These are phyloP conservation scores for Gamsiella multidivaricata DNA, from an alignment of 192 early-diverging fungal species.

Conservation along the genomic window DNA sequence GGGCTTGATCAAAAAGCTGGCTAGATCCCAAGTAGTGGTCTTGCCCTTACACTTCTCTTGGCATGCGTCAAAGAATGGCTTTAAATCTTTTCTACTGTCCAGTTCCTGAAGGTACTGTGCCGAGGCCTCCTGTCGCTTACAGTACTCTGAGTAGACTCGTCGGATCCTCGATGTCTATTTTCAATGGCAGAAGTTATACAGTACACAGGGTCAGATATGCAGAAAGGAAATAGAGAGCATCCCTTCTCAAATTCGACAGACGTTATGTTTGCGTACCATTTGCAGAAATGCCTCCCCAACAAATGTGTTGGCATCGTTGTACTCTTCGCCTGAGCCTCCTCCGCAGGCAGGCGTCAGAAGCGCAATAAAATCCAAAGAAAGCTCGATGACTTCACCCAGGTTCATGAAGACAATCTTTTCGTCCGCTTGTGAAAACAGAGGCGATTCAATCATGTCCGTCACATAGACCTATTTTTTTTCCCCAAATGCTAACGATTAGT, in stretches of 20 bases:
- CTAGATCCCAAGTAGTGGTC: conserved; percentile 93
- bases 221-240: no score
- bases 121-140: conserved; percentile 79
- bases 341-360: conserved; percentile 69
- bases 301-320: conserved; percentile 45
- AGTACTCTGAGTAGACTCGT: conserved; percentile 78
- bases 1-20: conserved; percentile 92
- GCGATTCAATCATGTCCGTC: conserved; percentile 61
- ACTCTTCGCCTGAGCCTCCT: conserved; percentile 20
- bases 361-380: conserved; percentile 73
- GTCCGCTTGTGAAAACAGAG: conserved; percentile 67
- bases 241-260: no score
- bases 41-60: conserved; percentile 70
- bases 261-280: no score
- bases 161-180: conserved; percentile 52
- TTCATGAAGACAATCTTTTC: conserved; percentile 82
- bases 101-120: conserved; percentile 73
- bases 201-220: no score
- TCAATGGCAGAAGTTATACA: conserved; percentile 64
- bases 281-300: conserved; percentile 67
- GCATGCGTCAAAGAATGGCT: conserved; percentile 63
- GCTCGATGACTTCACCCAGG: conserved; percentile 76
- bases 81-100: conserved; percentile 48
- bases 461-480: conserved; percentile 72
- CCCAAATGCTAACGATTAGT: not conserved